Evolutionary conservation across 129 eudicot genomes (phyloP).

Genomic region (Lonicera japonica): DNA sequence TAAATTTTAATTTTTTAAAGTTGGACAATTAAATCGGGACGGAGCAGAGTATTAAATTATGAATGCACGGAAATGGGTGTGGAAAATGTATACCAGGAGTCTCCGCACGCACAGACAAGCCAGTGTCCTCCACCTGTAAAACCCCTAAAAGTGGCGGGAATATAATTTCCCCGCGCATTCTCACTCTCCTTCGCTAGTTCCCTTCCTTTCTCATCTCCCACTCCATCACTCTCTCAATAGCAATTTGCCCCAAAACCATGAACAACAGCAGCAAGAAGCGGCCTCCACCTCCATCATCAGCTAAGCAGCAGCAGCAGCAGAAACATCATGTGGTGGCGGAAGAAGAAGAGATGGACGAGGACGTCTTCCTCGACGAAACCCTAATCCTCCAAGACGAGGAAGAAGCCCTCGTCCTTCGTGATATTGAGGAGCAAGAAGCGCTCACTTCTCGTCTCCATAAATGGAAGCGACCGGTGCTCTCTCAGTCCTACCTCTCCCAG

Average conservation of each 20-base stretch:
- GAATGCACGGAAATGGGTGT: no score
- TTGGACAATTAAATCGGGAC: no score
- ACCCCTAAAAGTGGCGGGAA: no score
- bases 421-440: slow-evolving; percentile 58
- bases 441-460: slow-evolving; percentile 53
- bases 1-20: no score
- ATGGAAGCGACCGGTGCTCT: slow-evolving; percentile 74
- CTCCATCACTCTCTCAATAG: no score
- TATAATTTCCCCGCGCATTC: no score
- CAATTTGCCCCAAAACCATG: slow-evolving; percentile 9
- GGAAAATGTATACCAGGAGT: no score
- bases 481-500: slow-evolving; percentile 33
- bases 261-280: slow-evolving; percentile 61
- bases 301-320: slow-evolving; percentile 27
- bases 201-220: no score
- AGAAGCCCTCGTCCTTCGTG: slow-evolving; percentile 48
- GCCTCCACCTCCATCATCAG: slow-evolving; percentile 32
- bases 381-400: slow-evolving; percentile 52
- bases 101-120: no score
- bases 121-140: no score
- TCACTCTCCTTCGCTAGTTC: no score
- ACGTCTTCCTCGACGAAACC: slow-evolving; percentile 66
- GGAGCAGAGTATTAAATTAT: no score
- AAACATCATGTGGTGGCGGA: slow-evolving; percentile 48
- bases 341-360: slow-evolving; percentile 84